These are phyloP conservation scores for Anisodus tanguticus DNA, from an alignment of 257 asterid genomes.

Conservation along the genomic window DNA sequence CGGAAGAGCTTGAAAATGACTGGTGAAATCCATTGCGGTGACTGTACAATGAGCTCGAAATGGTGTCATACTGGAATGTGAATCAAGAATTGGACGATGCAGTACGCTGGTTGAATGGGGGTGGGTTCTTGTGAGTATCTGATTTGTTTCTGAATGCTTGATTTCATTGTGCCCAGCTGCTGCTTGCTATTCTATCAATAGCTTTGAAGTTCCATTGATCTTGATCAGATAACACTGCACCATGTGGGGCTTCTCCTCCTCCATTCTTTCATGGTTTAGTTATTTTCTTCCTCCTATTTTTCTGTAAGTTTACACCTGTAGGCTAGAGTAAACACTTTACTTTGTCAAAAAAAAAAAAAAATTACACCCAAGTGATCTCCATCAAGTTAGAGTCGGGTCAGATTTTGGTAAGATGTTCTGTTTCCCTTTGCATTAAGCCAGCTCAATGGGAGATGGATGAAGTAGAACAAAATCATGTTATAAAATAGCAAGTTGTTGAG, in stretches of 20 bases:
- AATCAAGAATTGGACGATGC: not conserved
- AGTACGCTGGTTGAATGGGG: not conserved
- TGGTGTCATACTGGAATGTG: not conserved
- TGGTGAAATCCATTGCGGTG: not conserved
- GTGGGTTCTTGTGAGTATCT: not conserved
- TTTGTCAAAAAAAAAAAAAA: not conserved
- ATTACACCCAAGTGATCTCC: not conserved
- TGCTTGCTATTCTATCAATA: not conserved
- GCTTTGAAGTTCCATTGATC: not conserved
- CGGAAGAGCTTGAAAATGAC: not conserved
- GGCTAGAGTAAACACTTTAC: not conserved
- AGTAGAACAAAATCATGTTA: not conserved
- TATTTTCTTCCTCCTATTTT: not conserved
- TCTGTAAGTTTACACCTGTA: not conserved
- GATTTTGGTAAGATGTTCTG: not conserved
- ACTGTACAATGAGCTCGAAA: conserved; percentile 1
- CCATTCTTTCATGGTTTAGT: not conserved
- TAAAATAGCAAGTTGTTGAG: not conserved
- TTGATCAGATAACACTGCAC: not conserved
- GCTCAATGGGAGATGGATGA: conserved; percentile 11
- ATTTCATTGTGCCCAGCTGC: not conserved
- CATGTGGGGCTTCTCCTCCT: not conserved
- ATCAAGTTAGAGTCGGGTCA: not conserved
- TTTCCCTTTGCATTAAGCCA: not conserved
- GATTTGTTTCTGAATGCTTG: not conserved